phyloP scores from a whole-genome alignment of 2,329 filamentous ascomycete species.

The Penicillium sp. region DNA sequence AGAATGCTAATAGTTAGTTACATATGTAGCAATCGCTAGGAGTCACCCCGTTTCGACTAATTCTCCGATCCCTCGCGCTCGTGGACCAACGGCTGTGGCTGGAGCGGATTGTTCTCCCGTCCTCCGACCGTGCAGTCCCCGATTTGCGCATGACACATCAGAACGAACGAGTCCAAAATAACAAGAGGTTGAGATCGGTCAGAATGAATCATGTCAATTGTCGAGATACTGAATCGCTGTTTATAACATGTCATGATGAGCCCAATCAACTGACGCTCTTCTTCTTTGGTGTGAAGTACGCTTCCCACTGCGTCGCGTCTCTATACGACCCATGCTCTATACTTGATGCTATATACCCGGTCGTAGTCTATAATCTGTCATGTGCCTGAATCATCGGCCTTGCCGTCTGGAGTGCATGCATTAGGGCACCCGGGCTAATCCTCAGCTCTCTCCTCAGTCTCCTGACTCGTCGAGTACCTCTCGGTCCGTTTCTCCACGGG shows the following conservation, averaged over 20 bases:
- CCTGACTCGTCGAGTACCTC: conserved; percentile 1
- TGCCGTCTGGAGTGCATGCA: conserved; percentile 19
- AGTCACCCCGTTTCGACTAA: conserved; percentile 7
- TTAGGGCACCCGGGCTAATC: conserved; percentile 1
- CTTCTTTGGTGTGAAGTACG: background rate
- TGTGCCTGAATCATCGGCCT: conserved; percentile 1
- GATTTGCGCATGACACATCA: conserved; percentile 12
- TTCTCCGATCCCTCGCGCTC: conserved; percentile 18
- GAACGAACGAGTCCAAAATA: conserved; percentile 15
- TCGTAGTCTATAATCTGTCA: background rate
- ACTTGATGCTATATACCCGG: background rate
- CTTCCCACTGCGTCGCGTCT: background rate
- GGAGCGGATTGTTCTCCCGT: conserved; percentile 12
- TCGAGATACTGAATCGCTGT: background rate
- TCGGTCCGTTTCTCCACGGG: background rate
- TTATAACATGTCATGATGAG: background rate
- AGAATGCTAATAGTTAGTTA: background rate
- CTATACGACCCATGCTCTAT: background rate
- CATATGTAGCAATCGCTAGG: background rate
- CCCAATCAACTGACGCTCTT: background rate
- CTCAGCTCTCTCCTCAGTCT: background rate
- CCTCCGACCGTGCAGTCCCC: background rate
- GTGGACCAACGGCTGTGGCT: conserved; percentile 19
- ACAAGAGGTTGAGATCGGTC: background rate
- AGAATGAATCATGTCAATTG: background rate